Evolutionary conservation across 257 asterid species (phyloP).

Genomic region (Nicotiana obtusifolia): DNA sequence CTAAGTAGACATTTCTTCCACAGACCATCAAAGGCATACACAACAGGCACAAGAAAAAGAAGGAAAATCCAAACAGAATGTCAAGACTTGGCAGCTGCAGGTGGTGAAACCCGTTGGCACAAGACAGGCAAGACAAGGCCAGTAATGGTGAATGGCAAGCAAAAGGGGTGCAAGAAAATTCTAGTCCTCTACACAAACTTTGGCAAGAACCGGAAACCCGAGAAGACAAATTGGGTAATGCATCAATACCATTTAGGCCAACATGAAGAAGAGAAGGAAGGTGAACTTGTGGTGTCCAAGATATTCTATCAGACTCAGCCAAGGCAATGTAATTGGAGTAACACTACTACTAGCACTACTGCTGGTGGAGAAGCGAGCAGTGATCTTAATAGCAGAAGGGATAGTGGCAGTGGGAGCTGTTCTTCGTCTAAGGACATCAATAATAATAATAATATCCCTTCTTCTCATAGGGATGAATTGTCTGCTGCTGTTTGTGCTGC

Average conservation of each 20-base stretch:
- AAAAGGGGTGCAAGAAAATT: constrained; percentile 95
- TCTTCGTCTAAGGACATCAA: constrained; percentile 49
- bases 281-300: constrained; percentile 90
- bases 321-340: constrained; percentile 74
- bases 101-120: constrained; percentile 99
- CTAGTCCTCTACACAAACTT: constrained; percentile 86
- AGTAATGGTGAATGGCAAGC: constrained; percentile 81
- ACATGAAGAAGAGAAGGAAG: constrained; percentile 88
- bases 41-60: constrained; percentile 96
- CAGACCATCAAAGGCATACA: constrained; percentile 96
- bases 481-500: constrained; percentile 41
- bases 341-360: background rate
- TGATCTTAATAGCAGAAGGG: constrained; percentile 34
- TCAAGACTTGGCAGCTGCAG: constrained; percentile 80
- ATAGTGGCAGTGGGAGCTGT: constrained; percentile 43
- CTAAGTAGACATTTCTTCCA: constrained; percentile 93
- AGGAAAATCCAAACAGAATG: constrained; percentile 82
- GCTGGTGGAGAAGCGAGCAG: constrained; percentile 22
- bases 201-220: constrained; percentile 95
- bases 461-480: constrained; percentile 43
- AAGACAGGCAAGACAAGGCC: constrained; percentile 98
- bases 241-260: constrained; percentile 93
- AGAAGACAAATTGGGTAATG: constrained; percentile 98
- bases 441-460: background rate
- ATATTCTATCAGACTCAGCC: constrained; percentile 95